Base-by-base conservation (phyloP, 805 yeast genomes). In the Diddensiella santjacobensis region DNA sequence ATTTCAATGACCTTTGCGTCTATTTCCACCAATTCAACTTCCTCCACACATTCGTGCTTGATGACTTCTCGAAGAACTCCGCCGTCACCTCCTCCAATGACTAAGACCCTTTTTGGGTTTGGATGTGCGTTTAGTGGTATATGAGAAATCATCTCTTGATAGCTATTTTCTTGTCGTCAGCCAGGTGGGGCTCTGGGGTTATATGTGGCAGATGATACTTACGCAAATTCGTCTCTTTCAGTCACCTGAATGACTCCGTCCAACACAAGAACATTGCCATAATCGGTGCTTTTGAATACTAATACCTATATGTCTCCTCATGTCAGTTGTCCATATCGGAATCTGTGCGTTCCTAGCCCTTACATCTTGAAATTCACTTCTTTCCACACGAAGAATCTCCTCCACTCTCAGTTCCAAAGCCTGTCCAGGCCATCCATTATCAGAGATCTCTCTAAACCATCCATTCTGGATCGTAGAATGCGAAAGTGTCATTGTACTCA, bases 391-490 rank as follows among this genome's bases (percentile, higher is more conserved):
- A 57, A 91, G 76, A 45, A 91, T 79, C 69, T 89, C 81, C 58
- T 91, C 88, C 50, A 91, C 98, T 56, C 82, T 79, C 59, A 91
- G 75, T 45, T 89, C 79, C 93, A 93, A 83, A 58, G 97, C 98
- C 77, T 90, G 96, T 57, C 99, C 99, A 24, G 99, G 98, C 95
- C 96, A 91, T 87, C 88, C 85, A 65, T 95, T 87, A 69, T 90
- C 87, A 58, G 96, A 86, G 67, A 86, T 76, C 71, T 91, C 99
- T 62, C 91, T 82, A 73, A 91, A 91, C 99, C 99, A 91, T 64
- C 97, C 97, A 70, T 93, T 89, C 39, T 29, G 35, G 11, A 53
- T 44, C 1, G 48, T 13, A 15, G 50, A 50, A 38, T 53, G 57
- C 8, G 48, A 20, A 3, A 47, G 26, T 18, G 20, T 15, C 38